Base-by-base conservation (phyloP, 1,284 basidiomycete genomes). In the Moniliophthora roreri region DNA sequence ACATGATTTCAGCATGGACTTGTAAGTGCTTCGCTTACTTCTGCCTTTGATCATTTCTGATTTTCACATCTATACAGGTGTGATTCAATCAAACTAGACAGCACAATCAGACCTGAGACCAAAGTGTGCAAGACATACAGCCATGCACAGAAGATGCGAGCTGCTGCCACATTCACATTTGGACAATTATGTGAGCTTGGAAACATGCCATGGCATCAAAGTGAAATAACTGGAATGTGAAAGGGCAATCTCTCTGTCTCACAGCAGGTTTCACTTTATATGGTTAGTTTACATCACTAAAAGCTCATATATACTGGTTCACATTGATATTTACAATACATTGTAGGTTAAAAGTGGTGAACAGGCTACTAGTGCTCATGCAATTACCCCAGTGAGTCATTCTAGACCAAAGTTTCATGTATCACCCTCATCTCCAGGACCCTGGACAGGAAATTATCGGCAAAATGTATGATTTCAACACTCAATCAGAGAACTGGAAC, bases 111-210 rank as follows among this genome's bases (percentile, higher is more conserved):
- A 35, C 53, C 59, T 4, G n/a, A 42, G 2, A 51, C 39, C 1
- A 23, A 53, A n/a, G 21, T 32, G 1, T 52, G 58, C 1, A 55
- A 47, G 16, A 60, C 63, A 0, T 71, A 66, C 36, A 51, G 59
- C 2, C 64, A 71, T 63, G 69, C 66, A 0, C 67, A 70, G 57
- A 73, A 71, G 53, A 68, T 73, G 63, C 60, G 66, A 2, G 69
- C 70, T 7, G 56, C 65, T 1, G 62, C 64, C 50, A 70, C 66
- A 2, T 68, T 69, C 55, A 58, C 50, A 0, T 72, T 70, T 54
- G 67, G 68, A 1, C 60, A 56, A 7, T 18, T 67, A 20, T 54
- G 63, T 47, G 58, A 64, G 1, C 59, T 68, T 18, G 65, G 70
- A 6, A 59, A 51, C 6, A 23, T 60, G 13, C 56, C 61, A 8